Evolutionary conservation across 176 grass and related monocot species (phyloP).

Genomic region (Raddia guianensis): DNA sequence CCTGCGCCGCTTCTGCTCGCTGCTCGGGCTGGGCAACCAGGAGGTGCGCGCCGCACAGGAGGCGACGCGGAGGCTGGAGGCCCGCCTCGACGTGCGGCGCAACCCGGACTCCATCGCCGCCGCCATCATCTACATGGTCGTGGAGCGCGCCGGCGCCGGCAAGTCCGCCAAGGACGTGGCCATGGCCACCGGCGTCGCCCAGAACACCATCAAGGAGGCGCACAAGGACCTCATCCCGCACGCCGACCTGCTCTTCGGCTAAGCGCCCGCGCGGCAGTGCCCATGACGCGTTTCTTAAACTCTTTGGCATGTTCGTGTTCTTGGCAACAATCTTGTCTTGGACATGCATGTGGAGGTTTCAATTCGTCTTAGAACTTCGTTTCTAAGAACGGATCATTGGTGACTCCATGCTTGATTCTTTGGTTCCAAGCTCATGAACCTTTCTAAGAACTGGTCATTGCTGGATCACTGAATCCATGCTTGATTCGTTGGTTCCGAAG

Average conservation of each 20-base stretch:
- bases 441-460: conserved; percentile 41
- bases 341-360: conserved; percentile 1
- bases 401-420: conserved; percentile 45
- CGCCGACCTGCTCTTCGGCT: conserved; percentile 38
- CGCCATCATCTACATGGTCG: conserved; percentile 56
- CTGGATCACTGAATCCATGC: conserved; percentile 19
- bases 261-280: neutral
- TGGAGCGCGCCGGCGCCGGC: conserved; percentile 21
- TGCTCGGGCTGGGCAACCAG: conserved; percentile 45
- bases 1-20: conserved; percentile 53
- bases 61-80: conserved; percentile 38
- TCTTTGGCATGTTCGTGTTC: conserved; percentile 2
- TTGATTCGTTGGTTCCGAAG: conserved; percentile 34
- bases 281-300: neutral
- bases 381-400: conserved; percentile 42
- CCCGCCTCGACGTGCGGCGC: conserved; percentile 48
- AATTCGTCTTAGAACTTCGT: conserved; percentile 9
- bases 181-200: conserved; percentile 50
- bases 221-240: conserved; percentile 49
- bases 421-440: conserved; percentile 20
- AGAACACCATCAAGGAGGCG: conserved; percentile 54
- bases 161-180: conserved; percentile 45
- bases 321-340: conserved; percentile 23
- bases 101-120: conserved; percentile 56
- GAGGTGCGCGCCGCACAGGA: conserved; percentile 44